These are phyloP conservation scores for Cercospora berteroae DNA, from an alignment of 2,329 filamentous ascomycete genomes.

Conservation along the genomic window DNA sequence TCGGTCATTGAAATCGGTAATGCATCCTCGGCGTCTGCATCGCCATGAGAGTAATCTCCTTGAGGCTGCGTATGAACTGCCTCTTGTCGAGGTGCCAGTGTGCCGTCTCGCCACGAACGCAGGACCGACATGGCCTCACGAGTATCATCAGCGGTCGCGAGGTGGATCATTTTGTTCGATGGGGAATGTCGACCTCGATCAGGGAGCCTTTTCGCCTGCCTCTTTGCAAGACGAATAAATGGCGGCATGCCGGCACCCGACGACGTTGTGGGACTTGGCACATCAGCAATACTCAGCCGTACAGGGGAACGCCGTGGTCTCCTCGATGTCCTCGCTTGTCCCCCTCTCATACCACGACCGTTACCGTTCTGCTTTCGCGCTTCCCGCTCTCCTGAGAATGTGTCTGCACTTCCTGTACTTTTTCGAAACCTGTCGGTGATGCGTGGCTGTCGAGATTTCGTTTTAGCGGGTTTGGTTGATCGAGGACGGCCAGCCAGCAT, in stretches of 20 bases:
- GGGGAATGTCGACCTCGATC: slow-evolving; percentile 54
- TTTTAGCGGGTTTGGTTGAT: slow-evolving; percentile 18
- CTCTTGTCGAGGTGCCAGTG: slow-evolving; percentile 16
- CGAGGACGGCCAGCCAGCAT: slow-evolving; percentile 37
- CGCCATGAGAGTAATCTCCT: neutral
- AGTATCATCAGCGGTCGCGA: slow-evolving; percentile 55
- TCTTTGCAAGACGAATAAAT: slow-evolving; percentile 57
- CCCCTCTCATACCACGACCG: neutral
- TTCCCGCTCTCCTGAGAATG: slow-evolving; percentile 28
- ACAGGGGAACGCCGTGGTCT: neutral
- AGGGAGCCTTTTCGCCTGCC: slow-evolving; percentile 49
- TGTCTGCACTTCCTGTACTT: neutral
- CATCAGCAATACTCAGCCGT: slow-evolving; percentile 53
- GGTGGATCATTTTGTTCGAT: slow-evolving; percentile 51
- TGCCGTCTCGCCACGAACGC: slow-evolving; percentile 52
- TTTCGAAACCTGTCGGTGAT: slow-evolving; percentile 38
- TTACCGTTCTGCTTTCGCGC: slow-evolving; percentile 1
- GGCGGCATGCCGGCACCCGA: slow-evolving; percentile 40
- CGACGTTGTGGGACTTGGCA: slow-evolving; percentile 36
- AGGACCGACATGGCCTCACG: slow-evolving; percentile 53
- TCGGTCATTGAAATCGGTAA: neutral
- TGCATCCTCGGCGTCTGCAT: neutral
- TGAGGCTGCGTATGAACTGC: neutral
- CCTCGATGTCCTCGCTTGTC: neutral
- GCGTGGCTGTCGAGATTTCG: slow-evolving; percentile 39